Conservation (phyloP, 73 alveolate genomes). For the Paramecium pentaurelia region DNA sequence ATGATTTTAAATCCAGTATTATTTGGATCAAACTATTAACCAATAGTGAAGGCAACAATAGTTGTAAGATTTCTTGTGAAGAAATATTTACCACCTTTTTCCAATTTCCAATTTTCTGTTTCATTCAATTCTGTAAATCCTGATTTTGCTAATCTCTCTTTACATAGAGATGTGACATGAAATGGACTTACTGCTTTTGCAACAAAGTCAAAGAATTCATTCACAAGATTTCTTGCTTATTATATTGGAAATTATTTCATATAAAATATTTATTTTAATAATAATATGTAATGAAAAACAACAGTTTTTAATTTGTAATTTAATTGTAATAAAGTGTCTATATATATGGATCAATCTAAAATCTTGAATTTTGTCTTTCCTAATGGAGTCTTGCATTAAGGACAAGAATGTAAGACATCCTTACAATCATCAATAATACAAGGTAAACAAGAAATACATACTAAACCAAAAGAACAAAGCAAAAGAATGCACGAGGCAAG, state of each 20-base stretch:
- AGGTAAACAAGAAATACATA: constrained; percentile 28
- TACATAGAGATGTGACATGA: constrained; percentile 89
- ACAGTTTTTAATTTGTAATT: not conserved
- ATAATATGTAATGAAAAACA: not conserved
- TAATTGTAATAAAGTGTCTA: not conserved
- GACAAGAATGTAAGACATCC: constrained; percentile 31
- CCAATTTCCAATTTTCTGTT: constrained; percentile 86
- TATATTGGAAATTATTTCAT: constrained; percentile 35
- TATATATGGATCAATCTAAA: not conserved
- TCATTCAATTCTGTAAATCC: constrained; percentile 91
- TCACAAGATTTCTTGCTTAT: constrained; percentile 68
- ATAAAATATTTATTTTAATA: not conserved
- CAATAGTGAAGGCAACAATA: constrained; percentile 93
- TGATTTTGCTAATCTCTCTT: constrained; percentile 72
- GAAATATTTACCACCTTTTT: constrained; percentile 88
- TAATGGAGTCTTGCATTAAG: not conserved
- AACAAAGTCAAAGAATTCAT: constrained; percentile 68
- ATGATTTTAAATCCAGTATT: constrained; percentile 84
- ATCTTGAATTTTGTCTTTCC: constrained; percentile 21
- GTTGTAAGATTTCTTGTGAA: constrained; percentile 92
- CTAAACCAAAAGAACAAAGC: constrained; percentile 38
- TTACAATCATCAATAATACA: constrained; percentile 41
- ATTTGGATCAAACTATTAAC: constrained; percentile 71
- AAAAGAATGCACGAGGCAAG: constrained; percentile 9
- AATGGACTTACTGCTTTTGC: constrained; percentile 83